Base-by-base conservation (phyloP, 1,284 basidiomycete species). In the Termitomyces sp. region DNA sequence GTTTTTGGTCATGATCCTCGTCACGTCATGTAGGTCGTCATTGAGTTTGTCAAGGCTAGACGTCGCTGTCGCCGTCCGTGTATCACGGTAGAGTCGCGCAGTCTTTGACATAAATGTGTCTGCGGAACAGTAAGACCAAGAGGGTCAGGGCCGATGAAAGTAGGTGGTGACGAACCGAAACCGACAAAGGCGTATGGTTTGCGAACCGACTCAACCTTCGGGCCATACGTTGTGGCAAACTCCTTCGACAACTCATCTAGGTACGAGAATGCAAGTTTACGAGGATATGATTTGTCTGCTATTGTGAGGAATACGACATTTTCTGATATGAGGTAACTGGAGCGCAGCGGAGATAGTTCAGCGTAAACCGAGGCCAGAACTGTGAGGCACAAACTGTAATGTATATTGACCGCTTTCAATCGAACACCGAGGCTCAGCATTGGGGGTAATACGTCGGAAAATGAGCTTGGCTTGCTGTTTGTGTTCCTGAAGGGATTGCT, bases 1-100 rank as follows among this genome's bases (percentile, higher is more conserved):
- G 70, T 99, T 99, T 77, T 99, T 99, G n/a, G 96, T 98, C 97
- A 99, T 99, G 73, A 99, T 98, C 63, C 92, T 79, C 48, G 96
- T 98, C 55, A 99, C 96, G 65, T 99, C 96, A 67, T 96, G 93
- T 51, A 99, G 75, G 63, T 99, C 96, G 67, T 95, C 94, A 68
- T 98, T 98, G 47, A 99, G 78, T 69, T 82, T 87, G 69, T 95
- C 94, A 52, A 99, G 70, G 57, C 85, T 83, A 19, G 84, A 86
- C 54, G 77, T 80, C 19, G 88, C 81, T 30, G 86, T 85, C 12
- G 92, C 92, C 41, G 92, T 92, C 57, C 96, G 83, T 42, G 94
- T 93, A 70, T 99, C 96, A 60, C 88, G 85, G 72, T 99, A 99
- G 46, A 98, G 77, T 52, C 96, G 84, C 10, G 95, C 92, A 3